Percentiles rank a stretch among this genome's conserved stretches.
These are phyloP conservation scores for Beauveria brongniartii DNA, from an alignment of 2,329 filamentous ascomycete species.

Conservation along the genomic window DNA sequence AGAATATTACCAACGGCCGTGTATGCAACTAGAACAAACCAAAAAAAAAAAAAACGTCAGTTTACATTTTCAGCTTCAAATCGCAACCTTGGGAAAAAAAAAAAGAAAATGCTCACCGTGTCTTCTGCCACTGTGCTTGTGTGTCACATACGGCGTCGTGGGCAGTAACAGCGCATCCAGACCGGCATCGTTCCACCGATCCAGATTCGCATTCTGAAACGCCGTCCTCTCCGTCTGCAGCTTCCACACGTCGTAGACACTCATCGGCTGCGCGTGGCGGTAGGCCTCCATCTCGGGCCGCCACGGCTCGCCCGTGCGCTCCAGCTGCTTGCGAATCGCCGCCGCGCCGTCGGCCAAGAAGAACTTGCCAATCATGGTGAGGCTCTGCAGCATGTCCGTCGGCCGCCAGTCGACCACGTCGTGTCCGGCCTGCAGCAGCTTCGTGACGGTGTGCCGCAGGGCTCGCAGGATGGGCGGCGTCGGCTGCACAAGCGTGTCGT, in stretches of 20 bases:
- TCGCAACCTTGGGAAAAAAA: constrained; percentile 13
- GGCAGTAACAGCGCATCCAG: constrained; percentile 59
- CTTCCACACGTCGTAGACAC: constrained; percentile 39
- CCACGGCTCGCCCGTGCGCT: constrained; percentile 35
- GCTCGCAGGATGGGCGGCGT: constrained; percentile 58
- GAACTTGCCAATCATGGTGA: constrained; percentile 33
- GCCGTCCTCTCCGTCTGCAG: constrained; percentile 36
- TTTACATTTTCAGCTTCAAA: constrained; percentile 8
- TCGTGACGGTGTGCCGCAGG: constrained; percentile 35
- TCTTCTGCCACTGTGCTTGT: constrained; percentile 28
- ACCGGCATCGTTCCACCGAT: constrained; percentile 36
- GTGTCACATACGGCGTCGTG: constrained; percentile 37
- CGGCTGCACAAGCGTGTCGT: constrained; percentile 56
- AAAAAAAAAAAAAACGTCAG: background rate
- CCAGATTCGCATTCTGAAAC: constrained; percentile 38
- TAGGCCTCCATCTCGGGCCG: constrained; percentile 30
- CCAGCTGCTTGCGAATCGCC: constrained; percentile 31
- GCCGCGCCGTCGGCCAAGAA: constrained; percentile 40
- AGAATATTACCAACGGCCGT: constrained; percentile 43
- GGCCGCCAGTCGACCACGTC: constrained; percentile 45
- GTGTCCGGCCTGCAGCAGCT: constrained; percentile 37
- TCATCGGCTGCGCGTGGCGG: constrained; percentile 27
- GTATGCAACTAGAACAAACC: constrained; percentile 32
- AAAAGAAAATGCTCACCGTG: background rate
- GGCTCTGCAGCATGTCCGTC: constrained; percentile 31